These are phyloP conservation scores for Ceratobasidium sp. DNA, from an alignment of 1,284 basidiomycete genomes.

Conservation along the genomic window DNA sequence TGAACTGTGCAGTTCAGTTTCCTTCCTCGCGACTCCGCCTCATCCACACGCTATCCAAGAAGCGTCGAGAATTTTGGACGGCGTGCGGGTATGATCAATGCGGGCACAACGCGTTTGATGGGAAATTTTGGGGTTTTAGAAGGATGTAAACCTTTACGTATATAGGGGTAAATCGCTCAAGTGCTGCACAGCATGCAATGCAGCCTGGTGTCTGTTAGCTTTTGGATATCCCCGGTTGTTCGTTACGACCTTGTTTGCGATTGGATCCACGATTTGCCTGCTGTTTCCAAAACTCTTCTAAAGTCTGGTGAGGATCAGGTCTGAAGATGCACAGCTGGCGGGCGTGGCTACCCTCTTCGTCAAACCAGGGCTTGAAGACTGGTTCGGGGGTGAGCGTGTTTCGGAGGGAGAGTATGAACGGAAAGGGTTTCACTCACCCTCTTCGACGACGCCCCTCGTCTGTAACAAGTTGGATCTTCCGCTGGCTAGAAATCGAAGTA, in stretches of 20 bases:
- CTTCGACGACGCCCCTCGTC: constrained; percentile 61
- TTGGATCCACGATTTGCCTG: constrained; percentile 60
- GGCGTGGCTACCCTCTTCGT: constrained; percentile 65
- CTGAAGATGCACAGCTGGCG: constrained; percentile 63
- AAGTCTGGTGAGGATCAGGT: constrained; percentile 61
- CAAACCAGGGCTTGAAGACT: constrained; percentile 56
- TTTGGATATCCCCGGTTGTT: constrained; percentile 65
- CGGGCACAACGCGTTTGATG: constrained; percentile 40
- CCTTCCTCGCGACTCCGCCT: constrained; percentile 59
- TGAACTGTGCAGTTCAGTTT: constrained; percentile 45
- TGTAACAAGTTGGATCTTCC: constrained; percentile 66
- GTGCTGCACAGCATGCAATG: constrained; percentile 60
- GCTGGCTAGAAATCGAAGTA: constrained; percentile 66
- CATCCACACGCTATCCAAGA: constrained; percentile 65
- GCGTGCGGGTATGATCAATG: constrained; percentile 53
- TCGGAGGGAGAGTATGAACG: background rate
- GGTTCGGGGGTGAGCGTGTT: background rate
- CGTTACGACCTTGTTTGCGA: constrained; percentile 64
- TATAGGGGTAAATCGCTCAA: constrained; percentile 51
- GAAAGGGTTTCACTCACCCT: constrained; percentile 54
- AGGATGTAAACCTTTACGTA: constrained; percentile 41
- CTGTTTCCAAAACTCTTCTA: constrained; percentile 61
- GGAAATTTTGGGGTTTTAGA: constrained; percentile 44
- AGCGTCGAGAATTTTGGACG: constrained; percentile 60
- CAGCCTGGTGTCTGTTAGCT: constrained; percentile 65